phyloP scores from a whole-genome alignment of 208 protist genomes.

The Trypanosoma cruzi region DNA sequence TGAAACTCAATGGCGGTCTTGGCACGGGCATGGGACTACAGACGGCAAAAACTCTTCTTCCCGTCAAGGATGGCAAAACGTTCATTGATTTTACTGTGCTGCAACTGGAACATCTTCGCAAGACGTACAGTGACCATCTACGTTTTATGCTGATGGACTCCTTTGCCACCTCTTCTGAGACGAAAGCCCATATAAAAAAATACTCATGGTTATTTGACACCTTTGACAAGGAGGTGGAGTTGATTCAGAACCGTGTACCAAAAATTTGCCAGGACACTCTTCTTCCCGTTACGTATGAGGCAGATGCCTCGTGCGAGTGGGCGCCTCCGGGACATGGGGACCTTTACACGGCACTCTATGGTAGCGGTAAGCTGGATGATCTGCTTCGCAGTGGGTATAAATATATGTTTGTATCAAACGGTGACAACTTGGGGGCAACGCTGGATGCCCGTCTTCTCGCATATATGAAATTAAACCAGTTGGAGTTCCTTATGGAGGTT shows the following conservation, averaged over 20 bases:
- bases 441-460: conserved; percentile 86
- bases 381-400: conserved; percentile 90
- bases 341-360: conserved; percentile 95
- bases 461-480: conserved; percentile 74
- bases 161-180: conserved; percentile 97
- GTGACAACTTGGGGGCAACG: conserved; percentile 98
- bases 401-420: conserved; percentile 99
- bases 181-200: conserved; percentile 65
- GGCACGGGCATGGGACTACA: conserved; percentile 91
- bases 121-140: conserved; percentile 81
- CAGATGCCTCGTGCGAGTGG: conserved; percentile 79
- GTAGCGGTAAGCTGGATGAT: conserved; percentile 87
- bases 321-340: conserved; percentile 99
- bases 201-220: conserved; percentile 48
- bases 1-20: conserved; percentile 98
- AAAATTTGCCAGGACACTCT: conserved; percentile 77
- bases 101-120: conserved; percentile 94
- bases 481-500: conserved; percentile 94
- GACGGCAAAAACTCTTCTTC: conserved; percentile 92
- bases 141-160: conserved; percentile 99
- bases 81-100: conserved; percentile 98
- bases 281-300: conserved; percentile 58
- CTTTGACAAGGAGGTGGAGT: conserved; percentile 67
- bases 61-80: conserved; percentile 92
- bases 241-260: conserved; percentile 88